Conservation (phyloP, 2,329 filamentous ascomycete species). For the Pseudocercospora ulei region DNA sequence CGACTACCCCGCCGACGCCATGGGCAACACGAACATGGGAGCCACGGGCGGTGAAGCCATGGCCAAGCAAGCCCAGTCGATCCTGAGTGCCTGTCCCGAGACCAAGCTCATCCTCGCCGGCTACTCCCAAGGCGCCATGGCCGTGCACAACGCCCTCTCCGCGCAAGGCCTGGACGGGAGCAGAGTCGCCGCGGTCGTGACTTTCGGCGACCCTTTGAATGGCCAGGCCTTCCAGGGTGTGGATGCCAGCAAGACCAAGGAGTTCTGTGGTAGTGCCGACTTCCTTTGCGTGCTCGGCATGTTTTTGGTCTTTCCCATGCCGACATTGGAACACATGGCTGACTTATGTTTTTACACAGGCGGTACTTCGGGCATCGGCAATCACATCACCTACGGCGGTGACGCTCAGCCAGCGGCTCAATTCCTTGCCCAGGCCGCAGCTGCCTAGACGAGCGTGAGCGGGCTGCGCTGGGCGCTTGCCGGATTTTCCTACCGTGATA, state of each 20-base stretch:
- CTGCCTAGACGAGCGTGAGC: background rate
- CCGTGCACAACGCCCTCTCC: conserved; percentile 21
- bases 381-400: conserved; percentile 23
- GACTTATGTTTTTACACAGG: conserved; percentile 7
- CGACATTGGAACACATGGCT: background rate
- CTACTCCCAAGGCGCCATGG: conserved; percentile 22
- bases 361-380: conserved; percentile 20
- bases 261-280: conserved; percentile 24
- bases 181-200: conserved; percentile 26
- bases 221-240: conserved; percentile 24
- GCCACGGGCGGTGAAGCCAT: conserved; percentile 22
- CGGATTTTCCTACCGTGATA: background rate
- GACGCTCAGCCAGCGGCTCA: conserved; percentile 25
- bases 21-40: conserved; percentile 23
- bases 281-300: conserved; percentile 19
- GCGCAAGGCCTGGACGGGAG: conserved; percentile 19
- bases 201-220: conserved; percentile 29
- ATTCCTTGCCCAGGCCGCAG: conserved; percentile 15
- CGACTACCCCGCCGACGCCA: conserved; percentile 26
- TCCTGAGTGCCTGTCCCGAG: conserved; percentile 19
- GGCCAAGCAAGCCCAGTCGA: conserved; percentile 13
- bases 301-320: background rate
- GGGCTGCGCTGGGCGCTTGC: background rate
- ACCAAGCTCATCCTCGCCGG: conserved; percentile 22
- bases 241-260: conserved; percentile 21